phyloP scores from a whole-genome alignment of 2,329 filamentous ascomycete species.

The Pyricularia sp. region DNA sequence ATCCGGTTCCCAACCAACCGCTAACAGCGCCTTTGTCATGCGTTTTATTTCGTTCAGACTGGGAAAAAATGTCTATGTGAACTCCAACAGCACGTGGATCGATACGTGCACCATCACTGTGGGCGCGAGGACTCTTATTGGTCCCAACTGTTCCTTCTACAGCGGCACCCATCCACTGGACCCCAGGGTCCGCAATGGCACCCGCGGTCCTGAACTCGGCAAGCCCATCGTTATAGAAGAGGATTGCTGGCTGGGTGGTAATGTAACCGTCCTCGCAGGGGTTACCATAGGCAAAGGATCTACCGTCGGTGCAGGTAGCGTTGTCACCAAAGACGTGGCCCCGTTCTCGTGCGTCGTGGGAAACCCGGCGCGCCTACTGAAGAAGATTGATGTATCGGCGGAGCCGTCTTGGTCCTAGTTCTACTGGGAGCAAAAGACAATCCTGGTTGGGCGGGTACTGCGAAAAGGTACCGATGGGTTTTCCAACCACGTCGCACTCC shows the following conservation, averaged over 20 bases:
- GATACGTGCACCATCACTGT: constrained; percentile 66
- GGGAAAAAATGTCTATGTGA: constrained; percentile 62
- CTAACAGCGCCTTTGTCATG: not conserved
- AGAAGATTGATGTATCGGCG: constrained; percentile 17
- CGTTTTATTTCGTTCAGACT: constrained; percentile 24
- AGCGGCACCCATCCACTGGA: constrained; percentile 67
- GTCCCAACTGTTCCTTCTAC: constrained; percentile 66
- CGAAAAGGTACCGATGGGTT: no score
- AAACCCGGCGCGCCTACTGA: constrained; percentile 51
- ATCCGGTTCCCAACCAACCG: not conserved
- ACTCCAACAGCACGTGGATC: constrained; percentile 58
- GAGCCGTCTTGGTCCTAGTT: not conserved
- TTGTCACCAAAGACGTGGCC: constrained; percentile 68
- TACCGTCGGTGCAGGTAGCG: constrained; percentile 67
- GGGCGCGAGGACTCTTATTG: constrained; percentile 64
- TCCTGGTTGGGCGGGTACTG: not conserved
- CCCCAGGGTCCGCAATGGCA: constrained; percentile 59
- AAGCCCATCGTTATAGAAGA: constrained; percentile 63
- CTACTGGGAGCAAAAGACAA: not conserved
- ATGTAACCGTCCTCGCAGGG: constrained; percentile 58
- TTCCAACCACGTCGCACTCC: not conserved
- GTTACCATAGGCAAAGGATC: constrained; percentile 64
- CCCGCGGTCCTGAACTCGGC: constrained; percentile 60
- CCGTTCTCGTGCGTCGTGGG: constrained; percentile 50
- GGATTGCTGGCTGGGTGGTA: constrained; percentile 71